Evolutionary conservation across 805 yeast species (phyloP).

Genomic region (Zygotorulaspora sp.): DNA sequence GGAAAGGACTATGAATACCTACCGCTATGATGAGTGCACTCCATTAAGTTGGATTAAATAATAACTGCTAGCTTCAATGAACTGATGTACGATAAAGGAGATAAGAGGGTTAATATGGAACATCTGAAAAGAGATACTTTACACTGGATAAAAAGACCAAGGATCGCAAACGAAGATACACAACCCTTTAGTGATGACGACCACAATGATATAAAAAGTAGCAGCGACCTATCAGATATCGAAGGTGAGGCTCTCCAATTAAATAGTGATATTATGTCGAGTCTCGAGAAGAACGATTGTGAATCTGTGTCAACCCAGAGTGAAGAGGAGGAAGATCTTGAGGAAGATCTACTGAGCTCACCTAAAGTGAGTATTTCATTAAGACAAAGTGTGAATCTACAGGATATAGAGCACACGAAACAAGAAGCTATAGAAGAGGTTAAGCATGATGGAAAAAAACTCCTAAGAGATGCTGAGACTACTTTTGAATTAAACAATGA

Average conservation of each 20-base stretch:
- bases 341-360: background rate
- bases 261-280: background rate
- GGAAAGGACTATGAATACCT: too few species aligned
- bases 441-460: slow-evolving; percentile 1
- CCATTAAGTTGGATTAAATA: too few species aligned
- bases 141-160: background rate
- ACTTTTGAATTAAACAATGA: background rate
- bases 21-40: too few species aligned
- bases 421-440: background rate
- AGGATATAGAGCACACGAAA: slow-evolving; percentile 3
- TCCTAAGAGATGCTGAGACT: slow-evolving; percentile 4
- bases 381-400: slow-evolving; percentile 7
- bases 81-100: background rate
- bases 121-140: background rate
- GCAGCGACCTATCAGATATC: slow-evolving; percentile 2
- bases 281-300: background rate
- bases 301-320: background rate
- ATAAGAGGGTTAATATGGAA: background rate
- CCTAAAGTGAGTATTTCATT: background rate
- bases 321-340: background rate
- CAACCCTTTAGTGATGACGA: background rate
- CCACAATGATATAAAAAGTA: too few species aligned
- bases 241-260: background rate
- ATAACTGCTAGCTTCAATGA: too few species aligned
- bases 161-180: background rate